phyloP scores from a whole-genome alignment of 305 asterid genomes.

The Euphrasia arctica region DNA sequence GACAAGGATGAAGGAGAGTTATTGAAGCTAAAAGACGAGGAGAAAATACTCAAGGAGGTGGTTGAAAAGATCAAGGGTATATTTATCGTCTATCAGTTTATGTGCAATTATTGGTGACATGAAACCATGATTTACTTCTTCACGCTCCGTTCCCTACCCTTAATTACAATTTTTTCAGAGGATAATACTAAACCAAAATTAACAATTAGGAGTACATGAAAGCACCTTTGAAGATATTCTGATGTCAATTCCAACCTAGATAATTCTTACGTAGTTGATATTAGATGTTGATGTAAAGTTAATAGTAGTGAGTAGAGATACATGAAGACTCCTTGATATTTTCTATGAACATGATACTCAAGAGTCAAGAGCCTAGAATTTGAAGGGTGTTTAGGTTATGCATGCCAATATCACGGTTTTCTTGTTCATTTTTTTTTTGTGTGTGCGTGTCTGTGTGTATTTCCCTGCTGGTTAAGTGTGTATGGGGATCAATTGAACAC shows the following conservation, averaged over 20 bases:
- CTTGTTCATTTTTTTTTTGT: not conserved
- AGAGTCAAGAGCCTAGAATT: not conserved
- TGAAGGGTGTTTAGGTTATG: conserved; percentile 7
- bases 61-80: conserved; percentile 85
- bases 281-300: conserved; percentile 9
- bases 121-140: conserved; percentile 11
- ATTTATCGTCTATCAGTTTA: conserved; percentile 17
- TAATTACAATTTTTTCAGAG: not conserved
- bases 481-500: not conserved
- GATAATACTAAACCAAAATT: not conserved
- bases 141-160: not conserved
- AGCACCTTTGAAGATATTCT: conserved; percentile 9
- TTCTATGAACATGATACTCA: not conserved
- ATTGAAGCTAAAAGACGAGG: conserved; percentile 66
- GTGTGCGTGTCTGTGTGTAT: conserved; percentile 1
- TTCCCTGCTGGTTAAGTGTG: conserved; percentile 6
- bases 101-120: conserved; percentile 14
- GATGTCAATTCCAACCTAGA: conserved; percentile 11
- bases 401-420: conserved; percentile 19
- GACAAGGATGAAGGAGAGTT: conserved; percentile 78
- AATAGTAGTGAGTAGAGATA: not conserved
- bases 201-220: not conserved
- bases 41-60: conserved; percentile 70
- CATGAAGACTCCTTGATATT: not conserved
- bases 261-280: not conserved